Evolutionary conservation across 371 early-diverging fungal species (phyloP), one percentile per base, ranked within the genome.

Genomic region (Rhizopus arrhizus): DNA sequence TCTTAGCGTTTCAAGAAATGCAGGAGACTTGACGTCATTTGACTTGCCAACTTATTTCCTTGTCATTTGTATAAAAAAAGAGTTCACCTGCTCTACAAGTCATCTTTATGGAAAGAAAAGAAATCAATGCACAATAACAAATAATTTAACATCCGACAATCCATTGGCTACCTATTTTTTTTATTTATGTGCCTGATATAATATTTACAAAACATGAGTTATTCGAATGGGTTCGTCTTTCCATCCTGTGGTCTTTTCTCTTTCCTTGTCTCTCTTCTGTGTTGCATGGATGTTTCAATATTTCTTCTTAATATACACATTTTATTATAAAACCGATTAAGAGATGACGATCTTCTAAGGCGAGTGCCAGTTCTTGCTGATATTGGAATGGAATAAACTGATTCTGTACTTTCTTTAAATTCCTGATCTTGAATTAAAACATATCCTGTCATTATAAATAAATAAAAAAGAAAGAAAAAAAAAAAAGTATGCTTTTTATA

Each of bases 171-270:
- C 12, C 12, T 40, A 40, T 40, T 40, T 40, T 13, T 43, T 43
- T 43, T 43, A n/a, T 13, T 43, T n/a, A n/a, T 43, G 43, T 43
- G 5, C 43, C 8, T 6, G 43, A 22, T 22, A 22, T 22, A 22
- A 22, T 22, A 22, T 22, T 22, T 22, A 22, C 22, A 22, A 22
- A 22, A 22, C n/a, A 43, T 12, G 12, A 40, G 2, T 58, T 56
- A 73, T 59, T 73, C 73, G 61, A 73, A 66, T 29, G 75, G 73
- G 56, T 75, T 75, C 11, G 75, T 75, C 36, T 72, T 72, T 3
- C 75, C 75, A 61, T 75, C 75, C 43, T 75, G 75, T 32, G 75
- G 73, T 38, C 64, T 56, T 50, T 75, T 75, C 35, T 70, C 71
- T 35, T 62, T 58, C 38, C 59, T 62, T 3, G 32, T 42, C 53